phyloP scores from a whole-genome alignment of 805 yeast genomes.

The Groenewaldozyma salmanticensis region DNA sequence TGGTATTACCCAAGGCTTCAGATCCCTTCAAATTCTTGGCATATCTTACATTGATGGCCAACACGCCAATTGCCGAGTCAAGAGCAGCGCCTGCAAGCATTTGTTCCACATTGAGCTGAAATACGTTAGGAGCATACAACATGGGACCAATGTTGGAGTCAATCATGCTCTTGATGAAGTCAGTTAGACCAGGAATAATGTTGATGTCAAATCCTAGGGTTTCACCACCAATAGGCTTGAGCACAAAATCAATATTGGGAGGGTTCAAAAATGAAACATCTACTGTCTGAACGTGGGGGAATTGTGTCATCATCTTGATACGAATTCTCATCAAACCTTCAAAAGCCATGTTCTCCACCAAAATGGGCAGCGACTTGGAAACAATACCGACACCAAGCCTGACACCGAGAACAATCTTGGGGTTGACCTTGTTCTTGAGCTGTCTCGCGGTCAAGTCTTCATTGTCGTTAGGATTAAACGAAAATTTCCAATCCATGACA shows the following conservation, averaged over 20 bases:
- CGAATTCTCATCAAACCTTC: conserved; percentile 67
- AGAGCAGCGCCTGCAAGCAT: conserved; percentile 72
- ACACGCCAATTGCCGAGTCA: conserved; percentile 78
- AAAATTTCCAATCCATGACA: conserved; percentile 95
- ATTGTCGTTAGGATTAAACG: conserved; percentile 84
- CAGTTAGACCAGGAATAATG: conserved; percentile 76
- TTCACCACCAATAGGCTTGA: conserved; percentile 72
- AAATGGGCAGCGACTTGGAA: conserved; percentile 58
- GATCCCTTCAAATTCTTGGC: conserved; percentile 66
- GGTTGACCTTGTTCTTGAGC: conserved; percentile 73
- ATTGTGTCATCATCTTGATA: conserved; percentile 78
- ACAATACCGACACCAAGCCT: conserved; percentile 66
- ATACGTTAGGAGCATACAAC: conserved; percentile 79
- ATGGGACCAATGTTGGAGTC: conserved; percentile 83
- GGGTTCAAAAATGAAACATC: conserved; percentile 78
- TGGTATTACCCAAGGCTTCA: conserved; percentile 60
- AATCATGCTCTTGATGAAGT: conserved; percentile 76
- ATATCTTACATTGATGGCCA: conserved; percentile 55
- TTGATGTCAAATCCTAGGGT: conserved; percentile 82
- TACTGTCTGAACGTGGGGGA: conserved; percentile 90
- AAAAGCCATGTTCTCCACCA: conserved; percentile 73
- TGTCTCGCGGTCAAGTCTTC: conserved; percentile 83
- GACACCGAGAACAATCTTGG: conserved; percentile 66
- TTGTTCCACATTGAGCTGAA: conserved; percentile 88
- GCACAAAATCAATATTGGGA: conserved; percentile 79